Evolutionary conservation across 1,139 yeast genomes (phyloP), one percentile per base, ranked within the genome.

Genomic region (Yamadazyma oceani): DNA sequence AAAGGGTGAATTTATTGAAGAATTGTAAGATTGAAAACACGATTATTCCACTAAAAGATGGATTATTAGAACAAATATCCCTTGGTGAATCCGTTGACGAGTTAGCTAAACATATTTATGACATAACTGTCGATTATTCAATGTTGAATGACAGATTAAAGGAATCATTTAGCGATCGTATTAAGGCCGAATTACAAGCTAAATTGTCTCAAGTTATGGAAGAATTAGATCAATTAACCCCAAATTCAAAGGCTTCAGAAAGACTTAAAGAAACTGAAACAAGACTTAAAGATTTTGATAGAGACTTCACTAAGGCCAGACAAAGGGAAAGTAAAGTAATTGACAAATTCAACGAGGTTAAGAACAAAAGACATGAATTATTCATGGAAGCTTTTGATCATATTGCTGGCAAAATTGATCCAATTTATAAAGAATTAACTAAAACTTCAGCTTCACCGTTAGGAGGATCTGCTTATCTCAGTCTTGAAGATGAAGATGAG

Each of bases 401-500:
- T 53, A 85, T 90, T 31, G 75, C 90, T 2, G 73, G 70, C 1
- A 72, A 75, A 43, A 85, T 90, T 49, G 96, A 88, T 55, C 64
- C 69, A 1, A 82, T 88, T n/a, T 90, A 90, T 62, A 86, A 90
- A 54, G 97, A 90, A 49, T 69, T 90, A 42, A 92, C 97, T 0
- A 80, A 76, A 48, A 73, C 83, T 0, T 61, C 70, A 8, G 73
- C 82, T 0, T 79, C 87, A 12, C 85, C 90, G 2, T 68, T 83
- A 24, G 97, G 97, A 33, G 98, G 98, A 0, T 85, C 95, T 11
- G 98, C 98, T 0, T 85, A 87, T 44, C 69, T 92, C 45, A 84
- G 92, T 1, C 63, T 89, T 29, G 96, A 88, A 51, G 92, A 88
- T 53, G 94, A 85, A 44, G 96, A 88, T 40, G 95, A 86, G 50